Evolutionary conservation across 768 basidiomycete species (phyloP).

Genomic region (Trametes coccinea): DNA sequence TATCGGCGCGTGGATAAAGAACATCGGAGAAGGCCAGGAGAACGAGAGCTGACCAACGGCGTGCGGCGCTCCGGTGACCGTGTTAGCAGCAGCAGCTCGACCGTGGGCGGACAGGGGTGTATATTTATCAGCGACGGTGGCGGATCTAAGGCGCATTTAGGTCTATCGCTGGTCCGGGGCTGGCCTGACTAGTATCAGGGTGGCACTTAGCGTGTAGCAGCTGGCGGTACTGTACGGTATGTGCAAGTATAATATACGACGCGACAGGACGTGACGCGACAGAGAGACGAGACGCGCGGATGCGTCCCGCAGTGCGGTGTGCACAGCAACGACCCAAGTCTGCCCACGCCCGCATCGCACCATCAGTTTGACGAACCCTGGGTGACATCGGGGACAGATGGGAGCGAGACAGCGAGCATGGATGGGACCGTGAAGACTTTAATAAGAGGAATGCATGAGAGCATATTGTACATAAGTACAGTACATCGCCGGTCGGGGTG

Average conservation of each 20-base stretch:
- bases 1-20: conserved; percentile 98
- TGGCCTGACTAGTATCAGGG: not conserved
- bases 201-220: not conserved
- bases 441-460: not conserved
- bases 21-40: conserved; percentile 56
- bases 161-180: too few relatives aligned
- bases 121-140: conserved; percentile 7
- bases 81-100: not conserved
- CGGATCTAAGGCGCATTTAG: not conserved
- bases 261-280: not conserved
- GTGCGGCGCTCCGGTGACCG: not conserved
- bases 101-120: not conserved
- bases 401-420: not conserved
- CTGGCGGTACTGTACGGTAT: conserved; percentile 10
- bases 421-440: not conserved
- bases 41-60: conserved; percentile 27
- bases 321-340: not conserved
- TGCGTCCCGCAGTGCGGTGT: not conserved
- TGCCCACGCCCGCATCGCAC: not conserved
- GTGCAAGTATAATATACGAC: conserved; percentile 18
- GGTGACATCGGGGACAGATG: conserved; percentile 8
- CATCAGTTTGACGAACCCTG: conserved; percentile 5
- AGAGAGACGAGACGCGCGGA: not conserved
- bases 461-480: too few relatives aligned
- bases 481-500: not conserved